Percentiles rank a stretch among this genome's conserved stretches.
These are phyloP conservation scores for Sarocladium brachiariae DNA, from an alignment of 2,329 filamentous ascomycete genomes.

Conservation along the genomic window DNA sequence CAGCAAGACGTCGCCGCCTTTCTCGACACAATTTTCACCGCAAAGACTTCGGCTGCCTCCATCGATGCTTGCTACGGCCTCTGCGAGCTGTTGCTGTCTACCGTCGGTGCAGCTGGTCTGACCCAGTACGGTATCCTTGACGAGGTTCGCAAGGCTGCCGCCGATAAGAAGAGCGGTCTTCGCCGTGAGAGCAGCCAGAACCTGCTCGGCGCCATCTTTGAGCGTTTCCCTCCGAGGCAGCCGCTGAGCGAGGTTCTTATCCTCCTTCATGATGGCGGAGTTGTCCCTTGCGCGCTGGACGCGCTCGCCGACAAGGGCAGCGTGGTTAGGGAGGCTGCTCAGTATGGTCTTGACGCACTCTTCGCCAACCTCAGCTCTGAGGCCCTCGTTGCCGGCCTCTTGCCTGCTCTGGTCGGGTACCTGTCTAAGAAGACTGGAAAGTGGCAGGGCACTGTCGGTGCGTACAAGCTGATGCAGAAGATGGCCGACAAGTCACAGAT, in stretches of 20 bases:
- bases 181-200: slow-evolving; percentile 90
- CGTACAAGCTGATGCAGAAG: slow-evolving; percentile 75
- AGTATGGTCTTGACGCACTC: slow-evolving; percentile 88
- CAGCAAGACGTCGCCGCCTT: slow-evolving; percentile 59
- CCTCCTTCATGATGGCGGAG: slow-evolving; percentile 69
- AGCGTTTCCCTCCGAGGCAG: slow-evolving; percentile 74
- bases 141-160: slow-evolving; percentile 64
- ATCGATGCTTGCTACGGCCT: slow-evolving; percentile 57
- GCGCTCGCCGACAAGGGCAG: slow-evolving; percentile 82
- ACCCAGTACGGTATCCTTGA: slow-evolving; percentile 45
- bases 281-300: slow-evolving; percentile 71
- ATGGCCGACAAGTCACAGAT: slow-evolving; percentile 95
- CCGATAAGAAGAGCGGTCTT: slow-evolving; percentile 87
- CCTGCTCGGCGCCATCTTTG: slow-evolving; percentile 86
- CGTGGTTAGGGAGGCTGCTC: slow-evolving; percentile 82
- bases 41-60: slow-evolving; percentile 61
- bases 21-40: slow-evolving; percentile 60
- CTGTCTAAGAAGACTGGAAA: slow-evolving; percentile 81
- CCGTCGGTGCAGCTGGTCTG: slow-evolving; percentile 47
- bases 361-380: slow-evolving; percentile 76
- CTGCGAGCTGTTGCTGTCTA: slow-evolving; percentile 51
- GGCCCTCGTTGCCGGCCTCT: slow-evolving; percentile 72
- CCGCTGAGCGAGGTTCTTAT: slow-evolving; percentile 75
- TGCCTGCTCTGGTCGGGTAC: slow-evolving; percentile 71
- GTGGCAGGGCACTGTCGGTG: slow-evolving; percentile 93